Base-by-base conservation (phyloP, 1,284 basidiomycete genomes). In the Nidula niveotomentosa region DNA sequence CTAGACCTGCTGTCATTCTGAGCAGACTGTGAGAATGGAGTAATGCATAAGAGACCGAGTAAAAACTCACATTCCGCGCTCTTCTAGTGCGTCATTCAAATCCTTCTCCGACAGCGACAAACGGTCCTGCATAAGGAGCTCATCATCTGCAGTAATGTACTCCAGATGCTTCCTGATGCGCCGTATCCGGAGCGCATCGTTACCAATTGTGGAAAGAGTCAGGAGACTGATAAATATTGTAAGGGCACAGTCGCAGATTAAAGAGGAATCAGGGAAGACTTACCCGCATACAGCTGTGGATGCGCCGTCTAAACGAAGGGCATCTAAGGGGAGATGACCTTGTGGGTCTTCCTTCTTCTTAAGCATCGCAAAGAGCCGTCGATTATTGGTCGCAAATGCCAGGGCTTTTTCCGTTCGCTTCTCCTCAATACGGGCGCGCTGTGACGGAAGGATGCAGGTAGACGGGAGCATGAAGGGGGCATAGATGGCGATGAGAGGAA, bases 401-500 rank as follows among this genome's bases (percentile, higher is more conserved):
- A 66, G 55, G 17, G 72, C 76, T 56, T 83, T 83, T 55, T 80
- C 76, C n/a, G 79, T 78, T 45, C 80, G 78, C 67, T 86, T 85
- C 34, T 75, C 69, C 48, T 82, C 78, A 48, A 93, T 93, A 46
- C 90, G 83, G 39, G 83, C 80, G 43, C 81, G 81, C 72, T 95
- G 93, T 30, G 87, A 87, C 0, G 93, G 91, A n/a, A 95, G 78
- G 55, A 94, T 80, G 65, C 92, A 94, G 2, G 93, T 94, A 3
- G 91, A 94, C 0, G 93, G 93, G 35, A 95, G 83, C 72, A 94
- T 81, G 64, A 82, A 84, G 1, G 93, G 93, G n/a, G 85, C 87
- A 67, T 92, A 95, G 59, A 95, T 83, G 34, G 92, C 92, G 56
- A 94, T 83, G 56, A 95, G 78, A 8, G 93, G 93, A 56, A 95